These are phyloP conservation scores for Clavispora asparagi DNA, from an alignment of 805 yeast species.

Conservation along the genomic window DNA sequence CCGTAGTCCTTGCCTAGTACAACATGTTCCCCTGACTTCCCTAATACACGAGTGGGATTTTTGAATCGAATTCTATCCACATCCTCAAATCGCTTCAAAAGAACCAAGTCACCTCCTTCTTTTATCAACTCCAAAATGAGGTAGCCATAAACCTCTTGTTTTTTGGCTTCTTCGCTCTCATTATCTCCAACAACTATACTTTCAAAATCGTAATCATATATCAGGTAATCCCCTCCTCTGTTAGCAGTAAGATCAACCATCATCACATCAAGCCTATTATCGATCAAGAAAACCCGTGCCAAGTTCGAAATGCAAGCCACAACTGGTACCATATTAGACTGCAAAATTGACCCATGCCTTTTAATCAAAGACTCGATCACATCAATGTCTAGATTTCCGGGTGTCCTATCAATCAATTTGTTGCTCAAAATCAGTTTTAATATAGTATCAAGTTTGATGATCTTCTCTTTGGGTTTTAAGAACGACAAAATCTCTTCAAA, in stretches of 20 bases:
- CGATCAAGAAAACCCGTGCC: slow-evolving; percentile 39
- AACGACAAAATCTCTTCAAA: slow-evolving; percentile 31
- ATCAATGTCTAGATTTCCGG: slow-evolving; percentile 19
- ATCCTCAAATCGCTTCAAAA: slow-evolving; percentile 36
- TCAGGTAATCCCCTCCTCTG: slow-evolving; percentile 42
- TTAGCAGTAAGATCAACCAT: slow-evolving; percentile 41
- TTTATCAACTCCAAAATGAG: slow-evolving; percentile 58
- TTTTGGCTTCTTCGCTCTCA: slow-evolving; percentile 16
- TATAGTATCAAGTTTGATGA: slow-evolving; percentile 35
- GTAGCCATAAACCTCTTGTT: slow-evolving; percentile 51
- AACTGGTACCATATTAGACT: slow-evolving; percentile 22
- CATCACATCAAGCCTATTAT: slow-evolving; percentile 20
- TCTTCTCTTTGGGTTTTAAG: slow-evolving; percentile 31
- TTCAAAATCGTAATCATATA: slow-evolving; percentile 78
- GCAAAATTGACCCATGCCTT: slow-evolving; percentile 16
- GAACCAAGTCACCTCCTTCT: slow-evolving; percentile 49
- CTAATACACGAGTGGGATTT: slow-evolving; percentile 24
- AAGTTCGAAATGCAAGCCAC: slow-evolving; percentile 35
- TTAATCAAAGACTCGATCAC: slow-evolving; percentile 29
- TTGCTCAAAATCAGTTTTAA: slow-evolving; percentile 32
- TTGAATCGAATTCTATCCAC: slow-evolving; percentile 28
- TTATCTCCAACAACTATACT: slow-evolving; percentile 11
- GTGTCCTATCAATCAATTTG: slow-evolving; percentile 16
- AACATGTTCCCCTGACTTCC: slow-evolving; percentile 21
- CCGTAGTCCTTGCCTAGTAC: slow-evolving; percentile 45